Evolutionary conservation across 371 early-diverging fungal genomes (phyloP).

Genomic region (Lichtheimia ramosa): DNA sequence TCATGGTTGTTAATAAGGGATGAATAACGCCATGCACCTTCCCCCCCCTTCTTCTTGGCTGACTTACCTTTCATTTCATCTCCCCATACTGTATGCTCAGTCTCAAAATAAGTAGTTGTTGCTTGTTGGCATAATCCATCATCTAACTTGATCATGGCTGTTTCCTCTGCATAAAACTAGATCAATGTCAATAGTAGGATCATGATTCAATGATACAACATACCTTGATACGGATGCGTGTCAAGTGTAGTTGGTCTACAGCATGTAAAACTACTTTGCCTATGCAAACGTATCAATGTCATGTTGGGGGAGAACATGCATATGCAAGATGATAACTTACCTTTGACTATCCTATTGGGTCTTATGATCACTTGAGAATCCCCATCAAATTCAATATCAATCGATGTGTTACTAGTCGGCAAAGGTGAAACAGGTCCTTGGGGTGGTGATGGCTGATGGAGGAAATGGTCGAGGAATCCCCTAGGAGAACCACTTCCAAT

Average conservation of each 20-base stretch:
- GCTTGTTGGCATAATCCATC: constrained; percentile 15
- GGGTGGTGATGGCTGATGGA: no score
- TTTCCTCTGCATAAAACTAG: constrained; percentile 48
- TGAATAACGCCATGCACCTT: neutral
- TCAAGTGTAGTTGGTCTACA: constrained; percentile 26
- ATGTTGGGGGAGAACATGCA: neutral
- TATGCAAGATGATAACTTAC: constrained; percentile 11
- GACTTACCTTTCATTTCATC: constrained; percentile 27
- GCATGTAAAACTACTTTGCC: constrained; percentile 35
- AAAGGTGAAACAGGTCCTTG: no score
- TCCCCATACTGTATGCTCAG: constrained; percentile 30
- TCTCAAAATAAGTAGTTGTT: constrained; percentile 38
- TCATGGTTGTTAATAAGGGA: neutral
- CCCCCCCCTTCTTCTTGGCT: no score
- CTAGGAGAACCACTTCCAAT: constrained; percentile 3
- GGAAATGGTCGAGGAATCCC: no score
- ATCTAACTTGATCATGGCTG: constrained; percentile 27
- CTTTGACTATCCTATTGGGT: constrained; percentile 42
- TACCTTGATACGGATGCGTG: constrained; percentile 42
- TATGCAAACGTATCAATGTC: neutral
- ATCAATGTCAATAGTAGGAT: neutral
- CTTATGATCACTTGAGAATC: constrained; percentile 35
- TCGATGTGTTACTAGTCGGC: neutral
- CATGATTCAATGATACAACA: neutral
- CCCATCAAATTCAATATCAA: constrained; percentile 38